Conservation (phyloP, 352 stramenopile species). For the Globisporangium canariense region DNA sequence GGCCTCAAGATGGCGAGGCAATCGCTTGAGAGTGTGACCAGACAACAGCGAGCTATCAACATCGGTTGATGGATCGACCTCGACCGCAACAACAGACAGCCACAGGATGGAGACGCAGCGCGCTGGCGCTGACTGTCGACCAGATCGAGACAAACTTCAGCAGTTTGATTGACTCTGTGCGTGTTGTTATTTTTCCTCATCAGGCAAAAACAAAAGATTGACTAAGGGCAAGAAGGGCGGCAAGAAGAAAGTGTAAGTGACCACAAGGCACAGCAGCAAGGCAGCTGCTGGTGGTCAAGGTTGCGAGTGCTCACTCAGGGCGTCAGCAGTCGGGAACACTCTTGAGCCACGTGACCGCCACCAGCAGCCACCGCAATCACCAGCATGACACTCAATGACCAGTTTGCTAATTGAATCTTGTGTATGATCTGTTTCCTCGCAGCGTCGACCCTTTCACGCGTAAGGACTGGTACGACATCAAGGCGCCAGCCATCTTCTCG, state of each 20-base stretch:
- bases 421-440: slow-evolving; percentile 14
- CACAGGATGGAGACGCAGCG: slow-evolving; percentile 4
- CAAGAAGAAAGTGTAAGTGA: slow-evolving; percentile 90
- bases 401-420: slow-evolving; percentile 11
- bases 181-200: slow-evolving; percentile 9
- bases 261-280: not conserved
- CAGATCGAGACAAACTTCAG: not conserved
- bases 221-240: slow-evolving; percentile 91
- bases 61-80: not conserved
- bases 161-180: slow-evolving; percentile 1
- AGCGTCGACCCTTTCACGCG: slow-evolving; percentile 98
- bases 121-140: not conserved
- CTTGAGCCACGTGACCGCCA: not conserved
- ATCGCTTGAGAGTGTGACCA: not conserved
- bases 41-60: not conserved
- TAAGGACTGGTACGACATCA: slow-evolving; percentile 98
- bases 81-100: not conserved
- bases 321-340: not conserved
- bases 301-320: not conserved
- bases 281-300: not conserved
- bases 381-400: not conserved
- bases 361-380: not conserved
- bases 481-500: slow-evolving; percentile 98
- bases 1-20: not conserved
- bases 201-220: slow-evolving; percentile 91